Evolutionary conservation across 2,329 filamentous ascomycete species (phyloP).

Genomic region (Penicillium sp.): DNA sequence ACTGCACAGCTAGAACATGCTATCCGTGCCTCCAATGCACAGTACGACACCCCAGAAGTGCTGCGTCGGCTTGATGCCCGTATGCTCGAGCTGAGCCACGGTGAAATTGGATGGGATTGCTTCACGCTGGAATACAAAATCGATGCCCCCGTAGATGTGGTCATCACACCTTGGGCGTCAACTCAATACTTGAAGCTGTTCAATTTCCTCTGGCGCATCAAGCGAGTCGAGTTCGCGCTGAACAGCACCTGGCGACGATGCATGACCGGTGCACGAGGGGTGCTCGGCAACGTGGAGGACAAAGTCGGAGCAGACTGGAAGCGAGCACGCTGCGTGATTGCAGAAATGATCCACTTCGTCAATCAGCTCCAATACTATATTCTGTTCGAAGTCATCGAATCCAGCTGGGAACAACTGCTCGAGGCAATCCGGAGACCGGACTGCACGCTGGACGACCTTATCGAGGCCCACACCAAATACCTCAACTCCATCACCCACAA

Average conservation of each 20-base stretch:
- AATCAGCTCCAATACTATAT: slow-evolving; percentile 98
- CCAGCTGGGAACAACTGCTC: slow-evolving; percentile 89
- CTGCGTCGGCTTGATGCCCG: slow-evolving; percentile 90
- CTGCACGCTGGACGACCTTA: slow-evolving; percentile 91
- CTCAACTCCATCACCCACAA: slow-evolving; percentile 94
- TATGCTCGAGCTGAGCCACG: slow-evolving; percentile 94
- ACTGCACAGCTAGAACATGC: slow-evolving; percentile 98
- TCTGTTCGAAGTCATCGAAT: slow-evolving; percentile 96
- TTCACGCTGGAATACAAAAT: slow-evolving; percentile 99
- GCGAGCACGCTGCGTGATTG: slow-evolving; percentile 77
- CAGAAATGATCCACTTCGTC: slow-evolving; percentile 98
- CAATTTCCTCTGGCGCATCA: slow-evolving; percentile 98
- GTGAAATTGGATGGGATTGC: slow-evolving; percentile 98
- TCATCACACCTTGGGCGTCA: slow-evolving; percentile 92
- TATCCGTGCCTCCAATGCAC: slow-evolving; percentile 93
- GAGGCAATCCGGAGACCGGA: slow-evolving; percentile 76
- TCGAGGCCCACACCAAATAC: slow-evolving; percentile 85
- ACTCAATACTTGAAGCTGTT: slow-evolving; percentile 98
- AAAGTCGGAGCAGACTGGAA: slow-evolving; percentile 82
- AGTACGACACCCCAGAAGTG: slow-evolving; percentile 90
- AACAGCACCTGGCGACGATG: slow-evolving; percentile 88
- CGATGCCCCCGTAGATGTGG: slow-evolving; percentile 91
- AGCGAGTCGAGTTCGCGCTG: slow-evolving; percentile 92
- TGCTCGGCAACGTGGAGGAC: slow-evolving; percentile 73
- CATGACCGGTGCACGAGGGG: slow-evolving; percentile 92